Base-by-base conservation (phyloP, 2,329 filamentous ascomycete genomes). In the Pezizomycotina sp. region DNA sequence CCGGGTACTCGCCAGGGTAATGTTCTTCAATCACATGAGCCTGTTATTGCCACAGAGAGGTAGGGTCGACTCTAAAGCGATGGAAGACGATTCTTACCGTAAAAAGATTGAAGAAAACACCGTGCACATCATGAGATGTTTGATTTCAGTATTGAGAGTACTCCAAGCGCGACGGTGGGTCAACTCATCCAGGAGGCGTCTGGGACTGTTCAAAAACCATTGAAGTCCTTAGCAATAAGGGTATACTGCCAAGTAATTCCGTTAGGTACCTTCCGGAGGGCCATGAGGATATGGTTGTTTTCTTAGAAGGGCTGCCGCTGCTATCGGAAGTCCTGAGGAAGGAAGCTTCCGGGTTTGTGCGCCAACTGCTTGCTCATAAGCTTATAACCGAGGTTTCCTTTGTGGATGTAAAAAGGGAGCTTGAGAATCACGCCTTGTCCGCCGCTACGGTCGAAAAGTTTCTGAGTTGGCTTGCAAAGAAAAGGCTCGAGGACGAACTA, bases 1-100 rank as follows among this genome's bases (percentile, higher is more conserved):
- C 86, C 12, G 89, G 89, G 83, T 98, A 47, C 75, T 92, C 47
- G 79, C 82, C 42, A 73, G 89, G 31, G 70, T 98, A 46, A 80
- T 83, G 1, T 98, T 91, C 60, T 66, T 74, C 6, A 76, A 80
- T 45, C 84, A 93, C 54, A 92, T 95, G 82, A n/a, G n/a, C n/a
- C n/a, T n/a, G n/a, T n/a, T n/a, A n/a, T n/a, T n/a, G n/a, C n/a
- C n/a, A n/a, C n/a, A n/a, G n/a, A n/a, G n/a, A n/a, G n/a, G n/a
- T n/a, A n/a, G n/a, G n/a, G n/a, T n/a, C n/a, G n/a, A n/a, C n/a
- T n/a, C n/a, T n/a, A n/a, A n/a, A n/a, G n/a, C n/a, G n/a, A n/a
- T n/a, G n/a, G 24, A 49, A 52, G 41, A 37, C 3, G 40, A 67
- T 68, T 36, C 71, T 81, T 30, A 66, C 86, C 52, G 76, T 81